Conservation (phyloP, 1,139 yeast genomes). For the Pichia terricola region DNA sequence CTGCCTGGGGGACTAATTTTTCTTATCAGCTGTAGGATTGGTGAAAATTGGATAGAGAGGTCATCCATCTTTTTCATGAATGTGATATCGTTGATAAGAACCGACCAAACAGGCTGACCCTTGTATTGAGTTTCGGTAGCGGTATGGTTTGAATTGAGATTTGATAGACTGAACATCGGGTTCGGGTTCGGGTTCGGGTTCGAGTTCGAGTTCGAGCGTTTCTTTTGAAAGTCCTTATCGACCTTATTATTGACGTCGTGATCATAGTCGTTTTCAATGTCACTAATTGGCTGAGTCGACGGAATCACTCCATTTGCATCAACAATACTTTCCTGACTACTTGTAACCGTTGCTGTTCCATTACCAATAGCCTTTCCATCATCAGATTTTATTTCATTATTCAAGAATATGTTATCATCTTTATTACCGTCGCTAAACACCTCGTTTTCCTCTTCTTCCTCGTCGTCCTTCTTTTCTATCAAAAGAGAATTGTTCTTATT, state of each 20-base stretch:
- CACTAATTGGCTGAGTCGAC: constrained; percentile 4
- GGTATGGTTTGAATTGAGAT: too few species aligned
- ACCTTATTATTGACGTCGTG: neutral
- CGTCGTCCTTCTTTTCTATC: neutral
- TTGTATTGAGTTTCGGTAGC: neutral
- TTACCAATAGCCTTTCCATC: neutral
- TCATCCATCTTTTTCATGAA: constrained; percentile 5
- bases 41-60: constrained; percentile 1
- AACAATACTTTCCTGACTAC: neutral
- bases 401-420: too few species aligned
- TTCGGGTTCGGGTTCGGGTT: neutral
- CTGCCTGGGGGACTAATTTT: neutral
- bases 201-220: too few species aligned
- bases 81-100: neutral
- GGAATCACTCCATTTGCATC: neutral
- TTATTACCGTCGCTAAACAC: neutral
- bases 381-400: too few species aligned
- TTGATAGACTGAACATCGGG: too few species aligned
- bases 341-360: neutral
- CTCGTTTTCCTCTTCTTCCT: neutral
- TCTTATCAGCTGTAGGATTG: neutral
- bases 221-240: neutral
- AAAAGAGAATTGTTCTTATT: constrained; percentile 1
- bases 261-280: neutral
- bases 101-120: constrained; percentile 9